Evolutionary conservation across 805 yeast species (phyloP).

Genomic region (Starmera dryadoides): DNA sequence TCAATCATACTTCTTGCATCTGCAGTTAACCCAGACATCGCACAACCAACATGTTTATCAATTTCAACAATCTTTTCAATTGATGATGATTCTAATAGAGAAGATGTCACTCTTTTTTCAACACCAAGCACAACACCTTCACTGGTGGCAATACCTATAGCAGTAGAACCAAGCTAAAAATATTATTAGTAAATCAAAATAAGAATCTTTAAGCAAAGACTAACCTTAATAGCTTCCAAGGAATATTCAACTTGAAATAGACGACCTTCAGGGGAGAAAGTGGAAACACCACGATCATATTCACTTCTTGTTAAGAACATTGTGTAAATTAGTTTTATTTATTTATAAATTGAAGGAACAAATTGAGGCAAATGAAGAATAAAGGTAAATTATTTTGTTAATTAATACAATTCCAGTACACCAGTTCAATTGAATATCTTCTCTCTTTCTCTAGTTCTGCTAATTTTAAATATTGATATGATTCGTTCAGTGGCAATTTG

Average conservation of each 20-base stretch:
- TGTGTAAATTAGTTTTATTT: background rate
- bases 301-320: constrained; percentile 99
- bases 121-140: constrained; percentile 97
- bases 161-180: constrained; percentile 76
- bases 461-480: too few species aligned
- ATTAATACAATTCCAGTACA: too few species aligned
- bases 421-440: too few species aligned
- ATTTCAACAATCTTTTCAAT: constrained; percentile 95
- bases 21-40: constrained; percentile 97
- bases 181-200: background rate
- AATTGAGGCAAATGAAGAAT: background rate
- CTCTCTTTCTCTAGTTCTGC: too few species aligned
- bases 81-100: constrained; percentile 83
- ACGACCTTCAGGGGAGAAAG: constrained; percentile 98
- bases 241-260: constrained; percentile 97
- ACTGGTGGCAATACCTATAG: constrained; percentile 91
- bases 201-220: constrained; percentile 11
- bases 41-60: constrained; percentile 93
- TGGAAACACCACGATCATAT: constrained; percentile 97
- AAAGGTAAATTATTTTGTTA: too few species aligned
- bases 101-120: constrained; percentile 93
- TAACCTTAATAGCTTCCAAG: constrained; percentile 85
- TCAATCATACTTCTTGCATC: constrained; percentile 99
- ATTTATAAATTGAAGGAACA: background rate
- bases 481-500: too few species aligned